These are phyloP conservation scores for Nakaseomyces sp. DNA, from an alignment of 1,139 yeast genomes.

Conservation along the genomic window DNA sequence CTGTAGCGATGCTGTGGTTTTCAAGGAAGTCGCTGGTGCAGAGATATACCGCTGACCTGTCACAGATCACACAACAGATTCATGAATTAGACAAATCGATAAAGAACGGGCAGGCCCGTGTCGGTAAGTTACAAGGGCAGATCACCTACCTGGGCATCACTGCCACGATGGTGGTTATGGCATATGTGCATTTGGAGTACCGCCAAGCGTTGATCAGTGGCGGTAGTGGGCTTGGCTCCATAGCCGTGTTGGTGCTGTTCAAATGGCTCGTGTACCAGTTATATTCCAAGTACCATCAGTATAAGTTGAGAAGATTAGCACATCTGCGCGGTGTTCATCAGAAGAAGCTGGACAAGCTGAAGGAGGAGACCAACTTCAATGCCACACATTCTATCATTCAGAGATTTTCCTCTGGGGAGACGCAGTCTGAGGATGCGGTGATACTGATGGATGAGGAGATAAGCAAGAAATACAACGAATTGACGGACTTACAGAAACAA, in stretches of 20 bases:
- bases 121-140: slow-evolving; percentile 15
- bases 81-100: slow-evolving; percentile 22
- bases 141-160: slow-evolving; percentile 19
- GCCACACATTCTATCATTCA: slow-evolving; percentile 64
- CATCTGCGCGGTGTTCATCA: slow-evolving; percentile 44
- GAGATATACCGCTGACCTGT: slow-evolving; percentile 25
- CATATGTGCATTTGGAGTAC: slow-evolving; percentile 11
- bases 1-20: background rate
- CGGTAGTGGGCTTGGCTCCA: slow-evolving; percentile 7
- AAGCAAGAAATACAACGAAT: slow-evolving; percentile 36
- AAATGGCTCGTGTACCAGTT: slow-evolving; percentile 12
- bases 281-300: slow-evolving; percentile 15
- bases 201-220: slow-evolving; percentile 7
- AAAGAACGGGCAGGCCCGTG: slow-evolving; percentile 15
- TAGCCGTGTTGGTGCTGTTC: slow-evolving; percentile 10
- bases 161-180: slow-evolving; percentile 8
- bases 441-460: slow-evolving; percentile 35
- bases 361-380: slow-evolving; percentile 68
- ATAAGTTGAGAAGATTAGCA: slow-evolving; percentile 28
- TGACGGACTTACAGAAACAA: slow-evolving; percentile 35
- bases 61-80: slow-evolving; percentile 24
- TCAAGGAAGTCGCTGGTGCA: slow-evolving; percentile 16
- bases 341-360: slow-evolving; percentile 62
- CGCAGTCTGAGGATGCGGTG: slow-evolving; percentile 30
- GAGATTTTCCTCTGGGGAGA: slow-evolving; percentile 47